Conservation (phyloP, 805 yeast genomes). For the Ogataea allantospora region DNA sequence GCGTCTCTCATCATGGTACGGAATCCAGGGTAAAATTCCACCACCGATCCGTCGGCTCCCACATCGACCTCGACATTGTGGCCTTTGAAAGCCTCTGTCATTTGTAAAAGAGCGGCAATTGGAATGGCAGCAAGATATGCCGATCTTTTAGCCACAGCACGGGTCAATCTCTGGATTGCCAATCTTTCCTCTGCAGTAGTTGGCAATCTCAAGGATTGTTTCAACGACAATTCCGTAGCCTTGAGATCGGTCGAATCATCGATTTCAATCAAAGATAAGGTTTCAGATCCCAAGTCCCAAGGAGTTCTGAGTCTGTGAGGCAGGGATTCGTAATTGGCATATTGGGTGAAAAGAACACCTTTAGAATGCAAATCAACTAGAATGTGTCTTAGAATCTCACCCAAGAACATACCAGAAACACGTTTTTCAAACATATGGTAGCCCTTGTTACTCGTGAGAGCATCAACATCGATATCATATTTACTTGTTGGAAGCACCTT, state of each 20-base stretch:
- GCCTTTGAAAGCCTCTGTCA: conserved; percentile 64
- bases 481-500: conserved; percentile 72
- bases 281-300: conserved; percentile 78
- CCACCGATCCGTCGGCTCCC: conserved; percentile 94
- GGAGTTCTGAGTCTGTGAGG: conserved; percentile 71
- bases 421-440: conserved; percentile 92
- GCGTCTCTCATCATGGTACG: conserved; percentile 80
- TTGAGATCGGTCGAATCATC: conserved; percentile 75
- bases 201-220: conserved; percentile 65
- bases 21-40: conserved; percentile 91
- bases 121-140: conserved; percentile 89
- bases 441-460: conserved; percentile 74
- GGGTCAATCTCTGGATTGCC: conserved; percentile 69
- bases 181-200: conserved; percentile 69
- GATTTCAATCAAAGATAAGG: conserved; percentile 80
- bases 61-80: conserved; percentile 76
- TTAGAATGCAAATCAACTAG: conserved; percentile 64
- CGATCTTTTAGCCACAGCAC: conserved; percentile 84
- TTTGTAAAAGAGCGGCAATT: conserved; percentile 72
- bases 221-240: conserved; percentile 66
- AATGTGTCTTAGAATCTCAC: conserved; percentile 79
- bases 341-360: conserved; percentile 59
- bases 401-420: conserved; percentile 88
- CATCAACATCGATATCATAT: conserved; percentile 73
- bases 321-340: conserved; percentile 38